phyloP scores from a whole-genome alignment of 257 asterid species.

The Solanum peruvianum region DNA sequence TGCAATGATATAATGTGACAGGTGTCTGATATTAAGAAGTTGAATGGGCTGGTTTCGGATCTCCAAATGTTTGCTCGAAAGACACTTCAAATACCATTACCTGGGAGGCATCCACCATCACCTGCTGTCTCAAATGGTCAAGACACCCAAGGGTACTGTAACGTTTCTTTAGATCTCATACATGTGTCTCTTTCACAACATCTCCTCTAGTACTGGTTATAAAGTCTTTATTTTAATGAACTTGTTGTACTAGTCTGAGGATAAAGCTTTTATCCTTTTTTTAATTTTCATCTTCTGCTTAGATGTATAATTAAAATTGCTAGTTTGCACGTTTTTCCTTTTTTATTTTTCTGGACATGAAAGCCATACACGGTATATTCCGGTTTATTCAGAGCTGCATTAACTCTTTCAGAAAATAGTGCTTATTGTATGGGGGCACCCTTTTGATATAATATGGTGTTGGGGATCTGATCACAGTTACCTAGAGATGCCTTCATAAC shows the following conservation, averaged over 20 bases:
- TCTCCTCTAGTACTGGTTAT: background rate
- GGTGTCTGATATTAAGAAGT: conserved; percentile 83
- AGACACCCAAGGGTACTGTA: conserved; percentile 28
- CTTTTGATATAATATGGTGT: background rate
- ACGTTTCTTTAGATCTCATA: background rate
- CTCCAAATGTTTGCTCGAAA: conserved; percentile 93
- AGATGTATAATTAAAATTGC: background rate
- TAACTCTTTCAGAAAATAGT: background rate
- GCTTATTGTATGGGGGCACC: background rate
- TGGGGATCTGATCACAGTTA: background rate
- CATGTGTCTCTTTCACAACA: background rate
- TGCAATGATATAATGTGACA: conserved; percentile 3
- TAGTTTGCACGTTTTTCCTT: background rate
- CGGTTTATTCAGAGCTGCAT: background rate
- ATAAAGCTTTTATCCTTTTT: background rate
- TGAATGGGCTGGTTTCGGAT: conserved; percentile 77
- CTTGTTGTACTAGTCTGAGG: background rate
- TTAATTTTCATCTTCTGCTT: background rate
- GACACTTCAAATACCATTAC: conserved; percentile 76
- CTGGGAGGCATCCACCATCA: conserved; percentile 88
- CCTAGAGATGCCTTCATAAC: background rate
- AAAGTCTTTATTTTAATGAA: background rate
- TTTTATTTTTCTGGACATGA: background rate
- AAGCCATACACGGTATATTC: background rate
- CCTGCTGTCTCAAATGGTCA: conserved; percentile 37